These are phyloP conservation scores for Lachancea kluyveri DNA, from an alignment of 805 yeast species.

Conservation along the genomic window DNA sequence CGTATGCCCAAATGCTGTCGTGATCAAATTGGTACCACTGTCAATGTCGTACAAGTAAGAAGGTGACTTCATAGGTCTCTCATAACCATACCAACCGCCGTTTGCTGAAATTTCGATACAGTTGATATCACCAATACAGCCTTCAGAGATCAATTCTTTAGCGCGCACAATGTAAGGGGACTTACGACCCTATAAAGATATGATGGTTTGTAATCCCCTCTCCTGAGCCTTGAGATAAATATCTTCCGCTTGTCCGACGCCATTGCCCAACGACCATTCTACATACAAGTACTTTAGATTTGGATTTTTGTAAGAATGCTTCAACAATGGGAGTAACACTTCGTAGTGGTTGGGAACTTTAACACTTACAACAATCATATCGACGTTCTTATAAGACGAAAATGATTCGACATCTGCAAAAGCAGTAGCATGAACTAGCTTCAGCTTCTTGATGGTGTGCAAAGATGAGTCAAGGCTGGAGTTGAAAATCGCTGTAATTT, in stretches of 20 bases:
- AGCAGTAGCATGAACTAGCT: conserved; percentile 22
- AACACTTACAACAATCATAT: conserved; percentile 24
- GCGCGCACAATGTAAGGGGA: conserved; percentile 28
- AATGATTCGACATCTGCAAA: conserved; percentile 21
- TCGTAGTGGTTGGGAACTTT: conserved; percentile 18
- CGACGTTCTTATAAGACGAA: conserved; percentile 19
- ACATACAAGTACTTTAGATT: conserved; percentile 23
- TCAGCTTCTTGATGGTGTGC: conserved; percentile 19
- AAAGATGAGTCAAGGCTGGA: conserved; percentile 16
- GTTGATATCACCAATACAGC: conserved; percentile 27
- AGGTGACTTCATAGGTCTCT: conserved; percentile 23
- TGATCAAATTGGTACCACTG: conserved; percentile 24
- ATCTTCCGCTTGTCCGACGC: conserved; percentile 22
- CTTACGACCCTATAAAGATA: conserved; percentile 28
- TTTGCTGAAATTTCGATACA: conserved; percentile 28
- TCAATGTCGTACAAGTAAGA: conserved; percentile 23
- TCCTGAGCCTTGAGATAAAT: conserved; percentile 20
- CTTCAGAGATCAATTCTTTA: conserved; percentile 25
- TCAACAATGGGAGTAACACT: conserved; percentile 16
- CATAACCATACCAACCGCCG: conserved; percentile 31
- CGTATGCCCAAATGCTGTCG: conserved; percentile 28
- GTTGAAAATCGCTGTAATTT: conserved; percentile 24
- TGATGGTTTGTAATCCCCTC: conserved; percentile 25
- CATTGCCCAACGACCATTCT: conserved; percentile 26
- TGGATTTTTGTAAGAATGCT: conserved; percentile 17